Conservation (phyloP, 2,329 filamentous ascomycete species). For the Aspergillus texensis region DNA sequence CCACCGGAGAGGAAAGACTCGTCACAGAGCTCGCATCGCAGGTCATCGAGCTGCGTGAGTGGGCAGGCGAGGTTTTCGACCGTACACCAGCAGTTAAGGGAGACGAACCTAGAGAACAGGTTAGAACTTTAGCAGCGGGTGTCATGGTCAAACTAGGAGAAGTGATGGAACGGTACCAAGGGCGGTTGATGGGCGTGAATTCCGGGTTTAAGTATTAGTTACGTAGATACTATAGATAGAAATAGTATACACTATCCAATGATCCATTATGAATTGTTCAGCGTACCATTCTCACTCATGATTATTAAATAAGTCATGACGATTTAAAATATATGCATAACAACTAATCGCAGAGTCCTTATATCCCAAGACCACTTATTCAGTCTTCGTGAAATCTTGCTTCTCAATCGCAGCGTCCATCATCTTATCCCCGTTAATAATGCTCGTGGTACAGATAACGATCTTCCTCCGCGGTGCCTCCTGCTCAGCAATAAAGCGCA, state of each 20-base stretch:
- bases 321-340: neutral
- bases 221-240: neutral
- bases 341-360: neutral
- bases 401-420: constrained; percentile 84
- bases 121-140: constrained; percentile 67
- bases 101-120: constrained; percentile 47
- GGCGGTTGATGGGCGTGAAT: constrained; percentile 72
- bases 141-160: constrained; percentile 81
- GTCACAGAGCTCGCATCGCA: constrained; percentile 75
- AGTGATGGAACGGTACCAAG: constrained; percentile 79
- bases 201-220: constrained; percentile 47
- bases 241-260: neutral
- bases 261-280: neutral
- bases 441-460: constrained; percentile 87
- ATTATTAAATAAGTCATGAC: neutral
- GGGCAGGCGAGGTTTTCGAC: constrained; percentile 78
- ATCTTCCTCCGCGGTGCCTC: constrained; percentile 81
- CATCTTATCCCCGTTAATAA: constrained; percentile 86
- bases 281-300: constrained; percentile 4
- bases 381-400: constrained; percentile 56
- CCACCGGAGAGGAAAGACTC: constrained; percentile 64
- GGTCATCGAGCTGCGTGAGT: constrained; percentile 83
- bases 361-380: constrained; percentile 14
- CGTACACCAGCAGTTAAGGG: constrained; percentile 53
- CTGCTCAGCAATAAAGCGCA: constrained; percentile 85